A percentile compares a stretch with the other conserved stretches of the same genome.
These are phyloP conservation scores for Termitomyces heimii DNA, from an alignment of 768 basidiomycete genomes.

Conservation along the genomic window DNA sequence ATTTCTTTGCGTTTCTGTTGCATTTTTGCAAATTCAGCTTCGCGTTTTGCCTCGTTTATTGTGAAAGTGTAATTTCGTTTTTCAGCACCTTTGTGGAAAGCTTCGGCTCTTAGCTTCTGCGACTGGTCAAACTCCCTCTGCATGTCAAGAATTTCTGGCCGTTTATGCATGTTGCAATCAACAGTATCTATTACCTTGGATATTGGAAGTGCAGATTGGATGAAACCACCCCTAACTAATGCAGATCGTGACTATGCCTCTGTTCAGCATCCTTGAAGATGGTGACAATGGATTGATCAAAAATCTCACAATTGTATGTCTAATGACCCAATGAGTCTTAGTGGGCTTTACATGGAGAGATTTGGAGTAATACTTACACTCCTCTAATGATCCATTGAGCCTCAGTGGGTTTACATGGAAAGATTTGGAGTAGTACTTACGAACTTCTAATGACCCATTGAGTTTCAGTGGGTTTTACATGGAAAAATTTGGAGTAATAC, in stretches of 20 bases:
- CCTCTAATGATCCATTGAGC: too few relatives aligned
- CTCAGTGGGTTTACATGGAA: too few relatives aligned
- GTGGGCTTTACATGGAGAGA: too few relatives aligned
- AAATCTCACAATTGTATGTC: background rate
- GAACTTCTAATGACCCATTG: too few relatives aligned
- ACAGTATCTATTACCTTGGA: background rate
- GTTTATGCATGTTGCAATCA: background rate
- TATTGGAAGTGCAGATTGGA: background rate
- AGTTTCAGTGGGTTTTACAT: too few relatives aligned
- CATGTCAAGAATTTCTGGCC: too few relatives aligned
- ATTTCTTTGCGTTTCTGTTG: background rate
- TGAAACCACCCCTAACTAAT: background rate
- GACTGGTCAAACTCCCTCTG: background rate
- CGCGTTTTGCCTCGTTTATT: slow-evolving; percentile 2
- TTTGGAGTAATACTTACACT: too few relatives aligned
- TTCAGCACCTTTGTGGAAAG: background rate
- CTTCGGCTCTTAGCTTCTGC: background rate
- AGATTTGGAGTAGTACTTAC: too few relatives aligned
- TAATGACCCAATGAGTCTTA: background rate
- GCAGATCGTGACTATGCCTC: background rate
- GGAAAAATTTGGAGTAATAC: too few relatives aligned
- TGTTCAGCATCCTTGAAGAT: background rate
- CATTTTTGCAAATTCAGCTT: background rate
- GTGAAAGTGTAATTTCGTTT: background rate
- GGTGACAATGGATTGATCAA: background rate